Conservation (phyloP, 768 basidiomycete genomes). For the Hericium rajendrae region DNA sequence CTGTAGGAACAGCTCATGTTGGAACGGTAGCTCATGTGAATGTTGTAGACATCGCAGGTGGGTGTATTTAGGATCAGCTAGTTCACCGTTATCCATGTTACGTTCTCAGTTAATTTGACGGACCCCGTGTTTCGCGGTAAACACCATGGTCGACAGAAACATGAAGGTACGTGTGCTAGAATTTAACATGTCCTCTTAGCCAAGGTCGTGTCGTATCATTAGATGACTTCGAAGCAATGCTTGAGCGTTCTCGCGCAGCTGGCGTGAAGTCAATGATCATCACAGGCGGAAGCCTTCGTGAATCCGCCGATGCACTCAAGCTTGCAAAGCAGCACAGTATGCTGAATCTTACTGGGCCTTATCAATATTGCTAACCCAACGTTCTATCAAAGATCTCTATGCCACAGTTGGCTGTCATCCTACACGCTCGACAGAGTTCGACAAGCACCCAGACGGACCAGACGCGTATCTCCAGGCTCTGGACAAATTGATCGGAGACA, state of each 20-base stretch:
- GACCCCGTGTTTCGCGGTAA: conserved; percentile 30
- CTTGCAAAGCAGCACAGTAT: conserved; percentile 52
- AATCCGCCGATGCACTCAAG: conserved; percentile 48
- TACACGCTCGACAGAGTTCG: conserved; percentile 63
- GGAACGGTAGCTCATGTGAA: no score
- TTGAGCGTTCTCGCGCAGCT: conserved; percentile 44
- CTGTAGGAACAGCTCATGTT: no score
- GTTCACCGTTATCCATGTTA: neutral
- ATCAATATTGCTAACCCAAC: neutral
- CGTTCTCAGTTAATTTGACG: conserved; percentile 26
- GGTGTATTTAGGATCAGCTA: neutral
- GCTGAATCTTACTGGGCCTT: neutral
- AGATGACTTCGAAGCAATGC: conserved; percentile 57
- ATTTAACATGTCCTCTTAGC: no score
- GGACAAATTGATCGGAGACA: conserved; percentile 39
- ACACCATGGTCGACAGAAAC: conserved; percentile 27
- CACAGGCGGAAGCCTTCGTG: conserved; percentile 62
- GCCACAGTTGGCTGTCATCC: conserved; percentile 78
- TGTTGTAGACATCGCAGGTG: neutral
- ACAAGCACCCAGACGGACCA: conserved; percentile 42
- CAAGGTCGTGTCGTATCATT: neutral
- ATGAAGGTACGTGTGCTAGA: conserved; percentile 18
- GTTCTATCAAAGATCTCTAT: conserved; percentile 38
- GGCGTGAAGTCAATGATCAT: conserved; percentile 67
- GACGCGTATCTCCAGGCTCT: conserved; percentile 53